Base-by-base conservation (phyloP, 441 rosid species). In the Gossypium aridum region DNA sequence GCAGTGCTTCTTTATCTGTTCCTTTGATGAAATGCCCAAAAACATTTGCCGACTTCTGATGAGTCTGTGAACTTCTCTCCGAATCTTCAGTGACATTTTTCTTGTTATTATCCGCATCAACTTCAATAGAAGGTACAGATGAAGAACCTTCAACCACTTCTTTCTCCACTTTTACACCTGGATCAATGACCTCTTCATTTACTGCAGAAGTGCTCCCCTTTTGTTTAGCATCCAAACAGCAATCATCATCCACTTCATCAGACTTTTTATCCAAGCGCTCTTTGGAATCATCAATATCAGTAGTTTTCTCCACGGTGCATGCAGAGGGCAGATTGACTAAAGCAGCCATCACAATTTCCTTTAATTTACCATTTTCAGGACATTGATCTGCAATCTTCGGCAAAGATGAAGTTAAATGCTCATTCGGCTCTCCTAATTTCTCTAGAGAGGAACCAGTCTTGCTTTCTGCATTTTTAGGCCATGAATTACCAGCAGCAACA, bases 381-480 rank as follows among this genome's bases (percentile, higher is more conserved):
- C 78, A 76, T 25, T 77, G 82, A 64, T 83, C 96, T 28, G 74
- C 82, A 75, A 79, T 61, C 78, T 83, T 82, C 64, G 77, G 85
- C 85, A 83, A 70, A 71, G 88, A 81, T 79, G 83, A 75, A 71
- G 69, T 77, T 12, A 78, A 66, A 72, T 63, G 80, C 55, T 75
- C 83, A 74, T 75, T 81, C 68, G 53, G 51, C 77, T 82, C 88
- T 76, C 61, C 70, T 28, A 65, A 28, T 62, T 79, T 81, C 14
- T 80, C 83, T 28, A 67, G 68, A 8, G 78, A 55, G 6, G 73
- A 74, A 68, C 75, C 62, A 34, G 75, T 57, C 75, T 77, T 85
- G 56, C 34, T 70, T 2, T 79, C 86, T 16, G 69, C 78, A 75
- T 53, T 78, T 64, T 79, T 77, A 37, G 75, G 80, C 65, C 74